Conservation (phyloP, 192 early-diverging fungal genomes). For the Dispira simplex region DNA sequence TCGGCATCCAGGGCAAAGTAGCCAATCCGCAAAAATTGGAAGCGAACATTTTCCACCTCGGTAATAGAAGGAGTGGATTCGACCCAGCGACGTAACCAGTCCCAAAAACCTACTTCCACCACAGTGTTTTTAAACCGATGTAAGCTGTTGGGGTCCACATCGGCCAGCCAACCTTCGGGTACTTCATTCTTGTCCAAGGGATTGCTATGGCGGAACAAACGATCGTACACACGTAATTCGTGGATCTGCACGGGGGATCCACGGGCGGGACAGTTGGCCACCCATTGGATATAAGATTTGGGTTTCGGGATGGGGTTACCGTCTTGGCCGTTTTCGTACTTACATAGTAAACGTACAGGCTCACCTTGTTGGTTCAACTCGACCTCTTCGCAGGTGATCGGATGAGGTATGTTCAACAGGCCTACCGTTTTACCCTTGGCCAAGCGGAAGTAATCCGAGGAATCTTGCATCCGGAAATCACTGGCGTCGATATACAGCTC, state of each 20-base stretch:
- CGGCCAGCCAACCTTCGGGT: slow-evolving; percentile 81
- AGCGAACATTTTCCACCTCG: slow-evolving; percentile 65
- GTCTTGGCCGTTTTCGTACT: slow-evolving; percentile 51
- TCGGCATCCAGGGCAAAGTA: slow-evolving; percentile 98
- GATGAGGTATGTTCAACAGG: slow-evolving; percentile 66
- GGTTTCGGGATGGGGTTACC: slow-evolving; percentile 48
- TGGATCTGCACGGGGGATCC: slow-evolving; percentile 70
- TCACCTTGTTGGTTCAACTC: slow-evolving; percentile 66
- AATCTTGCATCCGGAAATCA: slow-evolving; percentile 89
- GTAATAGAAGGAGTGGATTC: not conserved
- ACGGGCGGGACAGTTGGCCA: slow-evolving; percentile 71
- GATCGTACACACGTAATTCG: slow-evolving; percentile 73
- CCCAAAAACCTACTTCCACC: slow-evolving; percentile 72
- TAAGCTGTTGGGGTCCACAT: slow-evolving; percentile 72
- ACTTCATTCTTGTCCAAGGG: slow-evolving; percentile 63
- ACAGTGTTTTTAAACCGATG: slow-evolving; percentile 47
- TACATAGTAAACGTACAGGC: slow-evolving; percentile 64
- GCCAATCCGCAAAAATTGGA: slow-evolving; percentile 92
- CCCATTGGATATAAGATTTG: slow-evolving; percentile 99
- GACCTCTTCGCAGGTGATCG: slow-evolving; percentile 74
- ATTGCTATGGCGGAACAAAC: slow-evolving; percentile 82
- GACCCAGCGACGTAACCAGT: slow-evolving; percentile 36
- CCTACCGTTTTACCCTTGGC: slow-evolving; percentile 91
- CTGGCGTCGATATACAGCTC: slow-evolving; percentile 88
- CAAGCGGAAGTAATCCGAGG: slow-evolving; percentile 92